Base-by-base conservation (phyloP, 257 asterid genomes). In the Gynochthodes officinalis region DNA sequence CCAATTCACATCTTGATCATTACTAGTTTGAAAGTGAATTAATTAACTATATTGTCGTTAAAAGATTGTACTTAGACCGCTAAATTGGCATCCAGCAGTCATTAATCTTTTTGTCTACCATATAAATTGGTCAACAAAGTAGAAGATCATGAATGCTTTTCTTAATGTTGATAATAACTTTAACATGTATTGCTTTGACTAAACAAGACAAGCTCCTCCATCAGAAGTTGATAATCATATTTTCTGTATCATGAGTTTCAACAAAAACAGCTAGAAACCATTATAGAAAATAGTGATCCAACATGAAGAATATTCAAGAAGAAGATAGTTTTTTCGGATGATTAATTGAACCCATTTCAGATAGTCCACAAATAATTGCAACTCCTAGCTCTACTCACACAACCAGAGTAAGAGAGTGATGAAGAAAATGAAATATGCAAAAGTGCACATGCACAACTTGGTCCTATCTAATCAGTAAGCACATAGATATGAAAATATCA, bases 121-220 rank as follows among this genome's bases (percentile, higher is more conserved):
- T 25, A 53, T 57, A 69, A 67, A 46, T 67, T 75, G 73, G 73
- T 75, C 73, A 75, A 75, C 30, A 75, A 75, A 67, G 78, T 32
- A 30, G 53, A 66, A 66, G 42, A 30, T 23, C 60, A n/a, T 54
- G 37, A 64, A 74, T 27, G 21, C 32, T 33, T 32, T 19, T 64
- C 33, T 40, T 7, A 16, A 16, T 43, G 11, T 65, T 30, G 27
- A 7, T 15, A 5, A 54, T 43, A 42, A 44, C 8, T 65, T 72
- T 72, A 33, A 35, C 11, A 48, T 48, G 70, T 27, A 72, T 46
- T 61, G 61, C 39, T 46, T 72, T 61, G 63, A 23, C 63, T 28
- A 42, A 52, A 48, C 4, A 72, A 27, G 18, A 8, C 21, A 35
- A 35, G 27, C 77, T 64, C 49, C 66, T 53, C 77, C 77, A 28